These are phyloP conservation scores for Neohortaea acidophila DNA, from an alignment of 495 filamentous ascomycete genomes.

Conservation along the genomic window DNA sequence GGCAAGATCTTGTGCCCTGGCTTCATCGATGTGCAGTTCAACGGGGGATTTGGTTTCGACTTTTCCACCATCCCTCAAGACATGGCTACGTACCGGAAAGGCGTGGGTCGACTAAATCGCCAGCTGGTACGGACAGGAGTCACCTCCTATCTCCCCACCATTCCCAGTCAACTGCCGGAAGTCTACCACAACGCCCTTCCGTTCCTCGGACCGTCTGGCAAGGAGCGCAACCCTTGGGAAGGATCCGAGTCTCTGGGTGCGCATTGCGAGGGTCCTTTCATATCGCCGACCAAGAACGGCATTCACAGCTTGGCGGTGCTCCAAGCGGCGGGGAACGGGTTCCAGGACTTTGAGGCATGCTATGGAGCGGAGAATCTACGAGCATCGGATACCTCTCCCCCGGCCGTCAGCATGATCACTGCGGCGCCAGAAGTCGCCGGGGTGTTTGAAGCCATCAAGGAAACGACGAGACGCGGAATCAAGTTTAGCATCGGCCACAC, in stretches of 20 bases:
- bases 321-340: slow-evolving; percentile 32
- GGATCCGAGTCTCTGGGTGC: slow-evolving; percentile 72
- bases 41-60: slow-evolving; percentile 75
- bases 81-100: slow-evolving; percentile 46
- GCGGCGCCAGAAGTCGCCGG: slow-evolving; percentile 60
- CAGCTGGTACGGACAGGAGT: slow-evolving; percentile 60
- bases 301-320: slow-evolving; percentile 57
- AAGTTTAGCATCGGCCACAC: slow-evolving; percentile 68
- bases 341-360: slow-evolving; percentile 45
- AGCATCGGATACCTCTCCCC: too few species aligned
- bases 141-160: slow-evolving; percentile 67
- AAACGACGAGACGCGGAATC: slow-evolving; percentile 44
- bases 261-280: slow-evolving; percentile 74
- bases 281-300: slow-evolving; percentile 53
- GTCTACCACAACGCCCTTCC: slow-evolving; percentile 61
- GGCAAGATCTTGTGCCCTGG: slow-evolving; percentile 67
- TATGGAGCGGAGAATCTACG: slow-evolving; percentile 56
- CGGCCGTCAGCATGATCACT: slow-evolving; percentile 58
- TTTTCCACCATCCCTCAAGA: slow-evolving; percentile 55
- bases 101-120: slow-evolving; percentile 49
- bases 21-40: slow-evolving; percentile 74
- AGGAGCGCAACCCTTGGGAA: slow-evolving; percentile 34
- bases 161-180: slow-evolving; percentile 50
- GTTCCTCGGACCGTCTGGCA: slow-evolving; percentile 52
- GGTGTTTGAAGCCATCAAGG: slow-evolving; percentile 46